Percentiles rank a stretch among this genome's conserved stretches.
Conservation (phyloP, 805 yeast species). For the Lachancea sp. region DNA sequence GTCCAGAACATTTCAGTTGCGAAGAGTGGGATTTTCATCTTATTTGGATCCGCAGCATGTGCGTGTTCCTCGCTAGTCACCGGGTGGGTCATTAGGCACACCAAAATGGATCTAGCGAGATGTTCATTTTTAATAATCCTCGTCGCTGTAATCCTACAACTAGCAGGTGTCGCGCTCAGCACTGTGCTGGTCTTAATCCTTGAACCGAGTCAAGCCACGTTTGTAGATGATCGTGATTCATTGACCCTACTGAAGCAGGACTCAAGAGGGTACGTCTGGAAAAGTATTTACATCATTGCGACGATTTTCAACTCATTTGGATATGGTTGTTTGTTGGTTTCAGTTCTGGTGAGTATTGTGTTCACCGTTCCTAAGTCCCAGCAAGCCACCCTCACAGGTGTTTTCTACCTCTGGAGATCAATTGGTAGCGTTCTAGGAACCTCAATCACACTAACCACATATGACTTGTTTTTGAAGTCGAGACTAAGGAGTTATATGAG, state of each 20-base stretch:
- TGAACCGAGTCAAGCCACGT: conserved; percentile 15
- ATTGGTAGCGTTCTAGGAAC: conserved; percentile 44
- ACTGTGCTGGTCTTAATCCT: conserved; percentile 16
- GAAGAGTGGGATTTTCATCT: conserved; percentile 46
- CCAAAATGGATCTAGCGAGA: conserved; percentile 25
- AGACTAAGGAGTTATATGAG: conserved; percentile 33
- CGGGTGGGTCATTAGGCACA: conserved; percentile 40
- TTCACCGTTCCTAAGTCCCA: conserved; percentile 39
- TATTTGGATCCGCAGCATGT: conserved; percentile 50
- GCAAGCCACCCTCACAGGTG: conserved; percentile 45
- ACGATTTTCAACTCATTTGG: conserved; percentile 42
- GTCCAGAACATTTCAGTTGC: conserved; percentile 47
- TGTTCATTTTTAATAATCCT: conserved; percentile 27
- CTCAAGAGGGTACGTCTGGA: conserved; percentile 26
- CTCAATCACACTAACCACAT: conserved; percentile 37
- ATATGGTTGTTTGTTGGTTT: conserved; percentile 46
- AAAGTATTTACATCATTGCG: conserved; percentile 24
- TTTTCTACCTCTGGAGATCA: conserved; percentile 45
- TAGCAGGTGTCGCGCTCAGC: conserved; percentile 18
- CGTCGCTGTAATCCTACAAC: conserved; percentile 20
- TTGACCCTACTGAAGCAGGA: conserved; percentile 6
- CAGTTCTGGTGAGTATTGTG: conserved; percentile 52
- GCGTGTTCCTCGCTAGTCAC: conserved; percentile 52
- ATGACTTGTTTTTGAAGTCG: conserved; percentile 30
- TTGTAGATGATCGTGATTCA: not conserved